Evolutionary conservation across 768 basidiomycete genomes (phyloP), one percentile per base, ranked within the genome.

Genomic region (Stropharia rugosoannulata): DNA sequence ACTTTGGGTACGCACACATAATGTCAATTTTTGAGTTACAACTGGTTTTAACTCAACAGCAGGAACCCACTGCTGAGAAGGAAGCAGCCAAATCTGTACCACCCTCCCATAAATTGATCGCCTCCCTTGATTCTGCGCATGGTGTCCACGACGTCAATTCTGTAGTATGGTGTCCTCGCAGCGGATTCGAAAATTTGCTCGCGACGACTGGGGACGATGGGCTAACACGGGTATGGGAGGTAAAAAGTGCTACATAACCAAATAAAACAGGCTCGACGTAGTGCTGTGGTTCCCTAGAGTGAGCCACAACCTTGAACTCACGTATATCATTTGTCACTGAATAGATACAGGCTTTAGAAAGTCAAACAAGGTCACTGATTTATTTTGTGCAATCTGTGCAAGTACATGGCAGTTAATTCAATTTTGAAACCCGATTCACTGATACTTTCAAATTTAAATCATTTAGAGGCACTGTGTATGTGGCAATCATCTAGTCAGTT

Each of bases 201-300:
- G 91, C 89, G 1, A 93, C 89, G 2, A 82, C 87, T 4, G 94
- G 90, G 0, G 96, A 99, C 65, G 96, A 98, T 68, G 90, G 93
- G 7, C 66, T 75, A 29, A 80, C 89, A 12, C 85, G 82, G 63
- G 79, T 98, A n/a, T 99, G 95, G 96, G 80, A 57, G 49, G 48
- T 72, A 10, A 51, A 32, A 32, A 32, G 29, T 32, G 29, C 29
- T 32, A 32, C 6, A 32, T 32, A 32, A 10, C 29, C 29, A 32
- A 32, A 29, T 4, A 7, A 29, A 29, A 29, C 27, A 29, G 7
- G 7, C 7, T 29, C 27, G 27, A 29, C 27, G 27, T 29, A 3
- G 27, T 4, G 9, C 5, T 32, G 29, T 10, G 29, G 5, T 32
- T 7, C 27, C 5, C 29, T 6, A 7, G 2, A 32, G 29, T 32